Evolutionary conservation across 1,139 yeast species (phyloP), one percentile per base, ranked within the genome.

Genomic region (Sugiyamaella sp.): DNA sequence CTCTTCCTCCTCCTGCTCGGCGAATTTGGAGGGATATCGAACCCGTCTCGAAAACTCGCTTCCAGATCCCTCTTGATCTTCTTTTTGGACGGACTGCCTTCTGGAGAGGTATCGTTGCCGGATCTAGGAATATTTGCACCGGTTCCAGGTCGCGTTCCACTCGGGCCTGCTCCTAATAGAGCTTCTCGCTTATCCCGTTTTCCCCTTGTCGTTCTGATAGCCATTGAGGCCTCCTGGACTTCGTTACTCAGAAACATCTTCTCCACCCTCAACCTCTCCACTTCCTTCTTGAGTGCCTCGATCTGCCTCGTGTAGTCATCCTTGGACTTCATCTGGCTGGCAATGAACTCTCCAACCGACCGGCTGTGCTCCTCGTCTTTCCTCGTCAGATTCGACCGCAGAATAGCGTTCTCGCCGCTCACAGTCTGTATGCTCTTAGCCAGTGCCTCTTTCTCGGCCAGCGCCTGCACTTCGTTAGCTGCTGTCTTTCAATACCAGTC

Each of bases 371-470:
- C 76, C 27, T 68, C 67, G 49, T 80, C 81, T 9, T 80, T 64
- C 49, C 78, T 77, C 17, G 77, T 71, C 46, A 88, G 70, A 62
- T 85, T 88, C 17, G 85, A 82, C 54, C 91, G 73, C 21, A 89
- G 74, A 37, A 89, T 84, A 9, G 95, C 84, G 27, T 86, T 82
- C 64, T 89, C 96, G 2, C 96, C 96, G 10, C 48, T 51, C 38
- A 58, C 49, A 24, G 57, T 54, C 47, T 59, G 59, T 9, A 49
- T 39, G 20, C 32, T 22, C 16, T 51, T 59, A 79, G 84, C 38
- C 27, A 46, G 39, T 9, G 43, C 44, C 17, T 38, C 35, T 19
- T 46, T 46, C 24, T 46, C 50, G 25, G 44, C 50, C 21, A 46
- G 14, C 14, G 44, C 50, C 50, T 46, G 5, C 20, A 12, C 25